Evolutionary conservation across 2,329 filamentous ascomycete species (phyloP).

Genomic region (Ascochyta pisi): DNA sequence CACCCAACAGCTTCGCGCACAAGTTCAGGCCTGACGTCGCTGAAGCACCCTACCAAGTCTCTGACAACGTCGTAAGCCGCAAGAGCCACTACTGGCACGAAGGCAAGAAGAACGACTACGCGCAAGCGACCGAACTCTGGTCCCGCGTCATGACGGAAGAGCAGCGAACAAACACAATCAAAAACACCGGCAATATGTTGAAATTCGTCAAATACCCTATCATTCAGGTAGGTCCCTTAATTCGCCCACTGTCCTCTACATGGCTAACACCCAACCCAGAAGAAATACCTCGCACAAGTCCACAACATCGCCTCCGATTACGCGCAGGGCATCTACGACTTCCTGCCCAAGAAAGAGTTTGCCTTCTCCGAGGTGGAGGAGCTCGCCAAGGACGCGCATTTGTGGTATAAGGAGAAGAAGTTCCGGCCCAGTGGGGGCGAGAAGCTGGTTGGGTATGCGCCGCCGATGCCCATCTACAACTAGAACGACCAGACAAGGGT

Average conservation of each 20-base stretch:
- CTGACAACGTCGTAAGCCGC: constrained; percentile 58
- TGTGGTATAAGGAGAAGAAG: constrained; percentile 56
- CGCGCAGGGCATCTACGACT: constrained; percentile 55
- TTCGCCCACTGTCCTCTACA: not conserved
- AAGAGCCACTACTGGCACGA: constrained; percentile 64
- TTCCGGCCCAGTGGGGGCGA: constrained; percentile 52
- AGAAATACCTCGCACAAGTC: constrained; percentile 61
- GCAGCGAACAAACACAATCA: constrained; percentile 54
- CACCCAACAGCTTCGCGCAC: constrained; percentile 59
- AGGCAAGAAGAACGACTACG: constrained; percentile 60
- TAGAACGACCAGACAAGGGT: not conserved
- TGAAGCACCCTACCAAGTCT: constrained; percentile 58
- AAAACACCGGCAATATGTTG: constrained; percentile 58
- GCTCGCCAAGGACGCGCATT: constrained; percentile 54
- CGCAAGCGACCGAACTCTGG: constrained; percentile 60
- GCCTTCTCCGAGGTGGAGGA: constrained; percentile 56
- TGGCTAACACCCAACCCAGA: constrained; percentile 26
- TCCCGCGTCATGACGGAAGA: constrained; percentile 56
- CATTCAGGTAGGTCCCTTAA: constrained; percentile 48
- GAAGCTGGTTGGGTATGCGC: constrained; percentile 50
- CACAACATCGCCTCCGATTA: constrained; percentile 59
- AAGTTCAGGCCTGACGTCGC: constrained; percentile 61
- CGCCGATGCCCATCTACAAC: constrained; percentile 22
- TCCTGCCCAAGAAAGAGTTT: constrained; percentile 55
- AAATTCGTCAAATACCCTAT: constrained; percentile 52